Base-by-base conservation (phyloP, 1,284 basidiomycete species). In the Rhodotorula mucilaginosa region DNA sequence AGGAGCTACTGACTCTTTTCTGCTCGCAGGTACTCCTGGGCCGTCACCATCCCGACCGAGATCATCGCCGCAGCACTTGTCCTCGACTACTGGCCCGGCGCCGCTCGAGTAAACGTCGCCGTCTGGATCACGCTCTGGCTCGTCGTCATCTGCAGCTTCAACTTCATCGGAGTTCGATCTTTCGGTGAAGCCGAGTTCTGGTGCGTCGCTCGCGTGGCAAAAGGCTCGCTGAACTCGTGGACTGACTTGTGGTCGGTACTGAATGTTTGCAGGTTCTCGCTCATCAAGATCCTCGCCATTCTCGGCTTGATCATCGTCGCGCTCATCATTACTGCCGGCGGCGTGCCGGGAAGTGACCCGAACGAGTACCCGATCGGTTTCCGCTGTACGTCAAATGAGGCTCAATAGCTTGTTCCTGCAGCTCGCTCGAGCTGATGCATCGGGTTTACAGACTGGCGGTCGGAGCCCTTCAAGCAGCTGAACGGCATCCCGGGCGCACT, bases 271-370 rank as follows among this genome's bases (percentile, higher is more conserved):
- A 66, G 65, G 66, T 73, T 74, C 67, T 61, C 69, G 21, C 61
- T 74, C 60, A 66, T 74, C 67, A 74, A 74, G 65, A 74, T 74
- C 21, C 15, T 66, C 44, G 54, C 73, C 8, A 63, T 76, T 31
- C 60, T 71, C 54, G 72, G 72, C n/a, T 52, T 71, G 10, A 71
- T 74, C 66, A 39, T 75, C 29, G 31, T 63, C 46, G 66, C 89
- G 31, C 84, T 92, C 29, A 86, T 62, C 76, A 83, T 68, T 78
- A 81, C 79, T 44, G 81, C 81, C 31, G 82, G 79, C 26, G 80
- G 80, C 4, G 80, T 88, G 89, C 61, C 80, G 91, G 52, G 82
- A 80, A 61, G 91, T 92, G 82, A 94, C 93, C 80, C 81, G 16
- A 74, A 51, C 8, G 78, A 79, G 66, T 61, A 65, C 44, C 60